Percentiles rank a stretch among this genome's conserved stretches.
Evolutionary conservation across 495 filamentous ascomycete genomes (phyloP).

Genomic region (Neurospora hispaniola): DNA sequence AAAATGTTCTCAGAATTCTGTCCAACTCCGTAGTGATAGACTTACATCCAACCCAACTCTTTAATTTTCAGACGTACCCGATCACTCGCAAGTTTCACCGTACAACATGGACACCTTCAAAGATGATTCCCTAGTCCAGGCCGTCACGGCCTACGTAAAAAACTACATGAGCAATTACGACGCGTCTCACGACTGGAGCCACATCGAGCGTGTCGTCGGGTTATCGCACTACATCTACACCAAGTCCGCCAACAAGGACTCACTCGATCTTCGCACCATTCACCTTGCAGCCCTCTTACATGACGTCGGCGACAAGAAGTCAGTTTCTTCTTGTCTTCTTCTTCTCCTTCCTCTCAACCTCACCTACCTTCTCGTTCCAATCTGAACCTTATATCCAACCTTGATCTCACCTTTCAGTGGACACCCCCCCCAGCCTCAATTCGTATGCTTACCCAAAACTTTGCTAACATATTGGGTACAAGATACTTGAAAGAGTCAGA

Average conservation of each 20-base stretch:
- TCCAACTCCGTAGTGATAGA: not conserved
- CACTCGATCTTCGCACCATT: constrained; percentile 44
- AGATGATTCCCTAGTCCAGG: constrained; percentile 31
- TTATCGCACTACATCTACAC: constrained; percentile 53
- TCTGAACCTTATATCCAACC: not conserved
- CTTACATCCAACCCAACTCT: not conserved
- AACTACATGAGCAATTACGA: constrained; percentile 75
- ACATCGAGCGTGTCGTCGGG: constrained; percentile 68
- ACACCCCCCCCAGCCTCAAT: no score
- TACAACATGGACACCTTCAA: constrained; percentile 16
- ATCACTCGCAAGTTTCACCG: no score
- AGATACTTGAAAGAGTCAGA: constrained; percentile 44
- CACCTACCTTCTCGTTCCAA: not conserved
- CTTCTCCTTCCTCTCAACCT: not conserved
- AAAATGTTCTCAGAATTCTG: not conserved
- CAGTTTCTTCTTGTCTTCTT: not conserved
- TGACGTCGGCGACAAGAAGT: constrained; percentile 78
- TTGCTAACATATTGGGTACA: not conserved
- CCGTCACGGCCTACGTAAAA: constrained; percentile 48
- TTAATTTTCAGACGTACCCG: no score
- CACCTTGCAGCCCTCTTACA: constrained; percentile 71
- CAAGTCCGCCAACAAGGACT: constrained; percentile 28
- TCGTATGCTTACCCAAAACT: not conserved
- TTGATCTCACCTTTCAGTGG: not conserved
- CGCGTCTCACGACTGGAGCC: constrained; percentile 73